Base-by-base conservation (phyloP, 805 yeast genomes). In the Lachancea quebecensis region DNA sequence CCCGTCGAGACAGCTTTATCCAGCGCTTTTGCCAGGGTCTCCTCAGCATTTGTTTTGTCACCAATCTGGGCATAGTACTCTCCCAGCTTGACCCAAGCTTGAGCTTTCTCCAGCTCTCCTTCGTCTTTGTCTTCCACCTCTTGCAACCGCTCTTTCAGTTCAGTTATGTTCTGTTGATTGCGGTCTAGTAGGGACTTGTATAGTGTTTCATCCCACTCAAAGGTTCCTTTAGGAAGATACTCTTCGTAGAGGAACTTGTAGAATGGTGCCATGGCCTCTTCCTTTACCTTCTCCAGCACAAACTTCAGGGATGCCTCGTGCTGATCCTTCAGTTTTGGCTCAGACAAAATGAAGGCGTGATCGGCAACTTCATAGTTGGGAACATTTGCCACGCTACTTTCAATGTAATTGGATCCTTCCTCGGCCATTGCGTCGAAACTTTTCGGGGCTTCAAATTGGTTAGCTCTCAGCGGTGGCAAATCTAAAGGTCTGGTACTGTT, bases 361-460 rank as follows among this genome's bases (percentile, higher is more conserved):
- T 88, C 90, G n/a, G 95, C 82, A 33, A 90, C 76, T 54, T 72
- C 74, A 67, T 85, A 83, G 62, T 90, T 89, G 27, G 98, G 98
- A 25, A 87, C 77, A 55, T 77, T 74, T 35, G 54, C 58, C 12
- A 64, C 60, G 16, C 52, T 45, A 29, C 65, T 60, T 29, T 62
- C 66, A 7, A 48, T 50, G 38, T 53, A 51, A 6, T 50, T 46
- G 2, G 51, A 47, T 29, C 56, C 62, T 14, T 54, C 59, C 25
- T 45, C 41, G 27, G 50, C 36, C 50, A 47, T 47, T 15, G 34
- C n/a, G 3, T 18, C 16, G 14, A 12, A 30, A 30, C 14, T 12
- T 4, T 30, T 11, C 33, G 14, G 8, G 12, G 33, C 5, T 14
- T 8, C 12, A 30, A 8, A 14, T 14, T 30, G 33, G 4, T 30